Conservation (phyloP, 192 early-diverging fungal genomes). For the Paraglomus occultum region DNA sequence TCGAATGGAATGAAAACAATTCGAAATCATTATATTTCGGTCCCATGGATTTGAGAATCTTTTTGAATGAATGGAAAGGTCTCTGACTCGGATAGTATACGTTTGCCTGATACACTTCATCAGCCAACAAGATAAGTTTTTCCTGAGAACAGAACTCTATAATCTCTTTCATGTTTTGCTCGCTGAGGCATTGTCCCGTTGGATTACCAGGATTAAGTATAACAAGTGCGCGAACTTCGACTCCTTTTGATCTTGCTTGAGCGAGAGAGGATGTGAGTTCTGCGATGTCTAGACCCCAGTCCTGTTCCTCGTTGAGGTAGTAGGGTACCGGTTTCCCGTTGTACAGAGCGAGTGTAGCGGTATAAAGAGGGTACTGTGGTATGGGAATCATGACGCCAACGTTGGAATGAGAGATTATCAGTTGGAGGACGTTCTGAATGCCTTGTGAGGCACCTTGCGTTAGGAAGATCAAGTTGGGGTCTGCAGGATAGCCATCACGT, state of each 20-base stretch:
- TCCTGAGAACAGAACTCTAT: conserved; percentile 85
- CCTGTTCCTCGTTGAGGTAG: conserved; percentile 82
- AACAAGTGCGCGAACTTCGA: conserved; percentile 90
- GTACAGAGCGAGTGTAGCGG: conserved; percentile 83
- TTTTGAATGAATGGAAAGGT: conserved; percentile 97
- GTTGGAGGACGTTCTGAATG: conserved; percentile 88
- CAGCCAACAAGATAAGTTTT: conserved; percentile 83
- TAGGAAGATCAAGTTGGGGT: conserved; percentile 85
- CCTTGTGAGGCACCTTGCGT: conserved; percentile 93
- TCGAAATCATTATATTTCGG: conserved; percentile 69
- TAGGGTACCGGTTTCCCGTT: conserved; percentile 89
- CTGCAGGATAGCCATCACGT: conserved; percentile 87
- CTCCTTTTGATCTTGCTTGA: conserved; percentile 63
- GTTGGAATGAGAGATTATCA: conserved; percentile 70
- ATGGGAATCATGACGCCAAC: conserved; percentile 99
- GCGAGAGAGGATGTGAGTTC: conserved; percentile 65
- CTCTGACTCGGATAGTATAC: conserved; percentile 74
- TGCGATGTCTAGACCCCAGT: conserved; percentile 73
- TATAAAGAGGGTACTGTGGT: conserved; percentile 98
- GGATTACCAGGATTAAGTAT: conserved; percentile 99
- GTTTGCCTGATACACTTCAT: conserved; percentile 99
- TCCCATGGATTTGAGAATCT: conserved; percentile 81
- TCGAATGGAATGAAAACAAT: conserved; percentile 93
- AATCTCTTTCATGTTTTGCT: conserved; percentile 86
- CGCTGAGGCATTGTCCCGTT: conserved; percentile 84